Conservation (phyloP, 2,329 filamentous ascomycete genomes). For the Apiospora koreana region DNA sequence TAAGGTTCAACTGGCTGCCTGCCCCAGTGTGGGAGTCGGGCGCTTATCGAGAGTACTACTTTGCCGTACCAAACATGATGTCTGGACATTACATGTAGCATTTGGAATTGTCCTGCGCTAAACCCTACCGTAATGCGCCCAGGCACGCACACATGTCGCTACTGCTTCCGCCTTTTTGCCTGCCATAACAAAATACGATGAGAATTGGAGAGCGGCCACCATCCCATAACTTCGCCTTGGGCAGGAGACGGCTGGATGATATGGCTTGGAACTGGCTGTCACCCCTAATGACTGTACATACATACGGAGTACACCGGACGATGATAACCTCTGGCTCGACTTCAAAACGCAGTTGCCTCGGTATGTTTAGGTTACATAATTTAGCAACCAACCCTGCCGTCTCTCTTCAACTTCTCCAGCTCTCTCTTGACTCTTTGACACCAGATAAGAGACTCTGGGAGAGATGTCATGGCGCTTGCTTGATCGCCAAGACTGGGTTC, state of each 20-base stretch:
- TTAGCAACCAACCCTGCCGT: no score
- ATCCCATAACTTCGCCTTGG: neutral
- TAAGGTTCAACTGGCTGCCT: neutral
- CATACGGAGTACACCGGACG: neutral
- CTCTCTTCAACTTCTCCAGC: neutral
- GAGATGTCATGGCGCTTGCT: neutral
- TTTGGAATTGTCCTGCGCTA: neutral
- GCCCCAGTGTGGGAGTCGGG: neutral
- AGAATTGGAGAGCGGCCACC: neutral
- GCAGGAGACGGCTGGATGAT: no score
- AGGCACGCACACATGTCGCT: neutral
- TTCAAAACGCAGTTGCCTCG: neutral
- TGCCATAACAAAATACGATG: no score
- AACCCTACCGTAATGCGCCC: conserved; percentile 4
- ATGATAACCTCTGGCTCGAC: neutral
- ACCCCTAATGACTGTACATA: no score
- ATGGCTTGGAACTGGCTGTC: no score
- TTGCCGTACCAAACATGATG: neutral
- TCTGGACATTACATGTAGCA: no score
- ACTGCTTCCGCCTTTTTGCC: no score
- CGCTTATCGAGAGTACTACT: conserved; percentile 1
- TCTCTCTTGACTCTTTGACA: neutral
- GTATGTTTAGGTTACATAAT: neutral
- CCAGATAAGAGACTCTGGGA: neutral
- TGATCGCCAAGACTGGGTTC: neutral